Base-by-base conservation (phyloP, 2,329 filamentous ascomycete species). In the Exophiala sp. region DNA sequence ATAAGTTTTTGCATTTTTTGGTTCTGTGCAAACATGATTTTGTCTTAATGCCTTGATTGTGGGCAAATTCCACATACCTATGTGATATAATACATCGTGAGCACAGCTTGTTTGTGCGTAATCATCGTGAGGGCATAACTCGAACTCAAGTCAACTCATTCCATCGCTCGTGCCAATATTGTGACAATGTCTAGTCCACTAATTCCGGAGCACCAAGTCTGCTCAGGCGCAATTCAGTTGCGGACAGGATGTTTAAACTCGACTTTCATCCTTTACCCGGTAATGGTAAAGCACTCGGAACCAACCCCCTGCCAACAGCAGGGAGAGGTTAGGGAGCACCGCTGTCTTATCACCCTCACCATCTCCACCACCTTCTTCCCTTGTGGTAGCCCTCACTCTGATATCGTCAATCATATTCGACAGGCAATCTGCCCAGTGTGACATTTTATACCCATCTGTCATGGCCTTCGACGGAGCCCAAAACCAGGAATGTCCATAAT, bases 371-470 rank as follows among this genome's bases (percentile, higher is more conserved):
- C 41, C 41, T 29, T 43, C 41, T 43, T n/a, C 18, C 21, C 21
- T 24, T 24, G 41, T 24, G 20, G 21, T 12, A 10, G 41, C 21
- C n/a, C 41, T 43, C 41, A n/a, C 49, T 38, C 32, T 10, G 9
- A 40, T 49, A 29, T 54, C 38, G 36, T 58, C 52, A 38, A 61
- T 59, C 54, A 59, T 55, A 10, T 48, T 47, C n/a, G 61, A 16
- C 16, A 63, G 41, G n/a, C 41, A 46, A 21, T 58, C 54, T 9
- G 56, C 36, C 58, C 58, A 63, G 29, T 58, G 52, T 16, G 43
- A 47, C 49, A 52, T 49, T 10, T 14, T n/a, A 18, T 57, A 56
- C 32, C 6, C 39, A 20, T 38, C 33, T 9, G 32, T 29, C 7
- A 10, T 34, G 18, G 12, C n/a, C 5, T 45, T 20, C 11, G 9